Evolutionary conservation across 23 red algal species (phyloP).

Genomic region (Gracilaria gracilis): DNA sequence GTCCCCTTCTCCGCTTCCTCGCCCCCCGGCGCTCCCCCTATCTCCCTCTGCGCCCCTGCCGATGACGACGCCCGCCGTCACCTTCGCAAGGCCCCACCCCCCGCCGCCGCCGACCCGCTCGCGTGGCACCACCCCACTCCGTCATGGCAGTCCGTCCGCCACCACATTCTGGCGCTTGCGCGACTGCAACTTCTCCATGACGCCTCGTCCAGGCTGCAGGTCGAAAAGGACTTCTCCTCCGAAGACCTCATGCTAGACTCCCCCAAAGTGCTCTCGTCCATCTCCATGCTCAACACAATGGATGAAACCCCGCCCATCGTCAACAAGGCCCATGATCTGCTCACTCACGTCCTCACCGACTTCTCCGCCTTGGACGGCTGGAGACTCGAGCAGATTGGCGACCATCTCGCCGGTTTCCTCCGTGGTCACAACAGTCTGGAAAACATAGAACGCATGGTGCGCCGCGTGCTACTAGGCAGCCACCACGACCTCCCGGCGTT

Average conservation of each 20-base stretch:
- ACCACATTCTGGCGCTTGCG: conserved; percentile 18
- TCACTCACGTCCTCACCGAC: conserved; percentile 15
- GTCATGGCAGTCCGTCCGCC: conserved; percentile 12
- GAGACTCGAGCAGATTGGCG: conserved; percentile 26
- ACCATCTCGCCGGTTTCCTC: not conserved
- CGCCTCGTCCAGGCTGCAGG: not conserved
- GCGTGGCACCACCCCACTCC: conserved; percentile 2
- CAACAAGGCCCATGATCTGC: not conserved
- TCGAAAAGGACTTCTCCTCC: conserved; percentile 11
- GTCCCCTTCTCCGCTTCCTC: conserved; percentile 28
- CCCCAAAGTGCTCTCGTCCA: conserved; percentile 1
- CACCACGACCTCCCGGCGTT: conserved; percentile 4
- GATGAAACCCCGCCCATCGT: not conserved
- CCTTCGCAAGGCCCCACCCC: not conserved
- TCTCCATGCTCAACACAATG: conserved; percentile 19
- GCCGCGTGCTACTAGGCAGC: not conserved
- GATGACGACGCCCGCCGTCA: not conserved
- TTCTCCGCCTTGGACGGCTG: conserved; percentile 15
- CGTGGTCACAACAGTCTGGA: not conserved
- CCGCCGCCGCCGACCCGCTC: conserved; percentile 4
- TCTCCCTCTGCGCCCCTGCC: conserved; percentile 26
- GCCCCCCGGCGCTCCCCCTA: conserved; percentile 12
- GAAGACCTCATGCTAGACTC: conserved; percentile 13
- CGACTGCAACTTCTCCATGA: conserved; percentile 15
- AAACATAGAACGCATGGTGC: conserved; percentile 16